Evolutionary conservation across 805 yeast species (phyloP).

Genomic region (Cyberlindnera amylophila): DNA sequence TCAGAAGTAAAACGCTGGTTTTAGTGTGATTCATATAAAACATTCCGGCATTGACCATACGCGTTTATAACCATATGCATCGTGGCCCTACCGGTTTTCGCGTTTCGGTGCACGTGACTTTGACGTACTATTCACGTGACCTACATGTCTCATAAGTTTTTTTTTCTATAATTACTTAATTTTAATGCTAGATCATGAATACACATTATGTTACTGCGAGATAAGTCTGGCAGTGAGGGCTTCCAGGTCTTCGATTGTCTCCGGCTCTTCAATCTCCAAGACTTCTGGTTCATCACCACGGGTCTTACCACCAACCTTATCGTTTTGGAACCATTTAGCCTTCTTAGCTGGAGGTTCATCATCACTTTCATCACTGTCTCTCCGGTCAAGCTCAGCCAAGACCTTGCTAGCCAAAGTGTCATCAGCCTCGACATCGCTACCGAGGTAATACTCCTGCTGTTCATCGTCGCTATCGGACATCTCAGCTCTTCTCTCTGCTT

Average conservation of each 20-base stretch:
- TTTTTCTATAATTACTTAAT: too few relatives aligned
- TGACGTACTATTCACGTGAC: too few relatives aligned
- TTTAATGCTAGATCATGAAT: not conserved
- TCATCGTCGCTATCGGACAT: constrained; percentile 27
- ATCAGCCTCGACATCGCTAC: constrained; percentile 34
- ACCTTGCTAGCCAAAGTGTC: constrained; percentile 33
- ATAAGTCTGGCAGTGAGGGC: constrained; percentile 60
- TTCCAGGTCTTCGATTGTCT: constrained; percentile 90
- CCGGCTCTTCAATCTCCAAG: constrained; percentile 81
- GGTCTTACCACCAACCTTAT: constrained; percentile 29
- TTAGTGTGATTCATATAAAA: too few relatives aligned
- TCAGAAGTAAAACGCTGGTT: too few relatives aligned
- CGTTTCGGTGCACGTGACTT: too few relatives aligned
- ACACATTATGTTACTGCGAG: constrained; percentile 4
- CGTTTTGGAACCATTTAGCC: constrained; percentile 37
- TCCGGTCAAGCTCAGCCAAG: constrained; percentile 29
- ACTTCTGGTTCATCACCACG: constrained; percentile 27
- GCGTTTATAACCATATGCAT: too few relatives aligned
- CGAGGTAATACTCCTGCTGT: not conserved
- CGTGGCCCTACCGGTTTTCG: too few relatives aligned
- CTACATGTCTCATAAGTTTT: too few relatives aligned
- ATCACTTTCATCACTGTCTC: constrained; percentile 24
- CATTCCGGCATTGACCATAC: too few relatives aligned
- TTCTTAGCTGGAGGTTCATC: constrained; percentile 30
- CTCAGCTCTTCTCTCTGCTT: constrained; percentile 53